Conservation (phyloP, 257 asterid genomes). For the Lithospermum erythrorhizon region DNA sequence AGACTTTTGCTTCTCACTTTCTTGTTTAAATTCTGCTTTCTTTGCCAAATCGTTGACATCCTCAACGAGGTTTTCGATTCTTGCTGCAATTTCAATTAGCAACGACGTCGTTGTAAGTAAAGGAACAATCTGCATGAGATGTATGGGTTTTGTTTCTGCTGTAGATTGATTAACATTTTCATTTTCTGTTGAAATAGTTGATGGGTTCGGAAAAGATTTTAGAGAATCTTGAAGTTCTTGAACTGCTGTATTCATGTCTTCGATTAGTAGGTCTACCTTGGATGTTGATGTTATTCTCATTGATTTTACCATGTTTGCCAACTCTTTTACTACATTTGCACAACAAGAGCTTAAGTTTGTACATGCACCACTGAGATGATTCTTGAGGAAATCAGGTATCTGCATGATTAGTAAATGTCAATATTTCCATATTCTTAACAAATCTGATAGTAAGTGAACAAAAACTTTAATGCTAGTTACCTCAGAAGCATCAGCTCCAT, state of each 20-base stretch:
- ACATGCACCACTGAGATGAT: conserved; percentile 41
- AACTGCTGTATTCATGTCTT: conserved; percentile 46
- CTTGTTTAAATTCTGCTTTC: conserved; percentile 42
- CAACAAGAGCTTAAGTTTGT: conserved; percentile 28
- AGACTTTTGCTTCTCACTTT: conserved; percentile 17
- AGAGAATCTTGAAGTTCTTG: conserved; percentile 42
- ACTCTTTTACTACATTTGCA: conserved; percentile 43
- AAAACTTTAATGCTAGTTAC: conserved; percentile 15
- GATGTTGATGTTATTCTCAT: conserved; percentile 46
- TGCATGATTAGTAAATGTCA: conserved; percentile 5
- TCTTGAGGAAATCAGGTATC: conserved; percentile 45
- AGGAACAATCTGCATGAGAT: conserved; percentile 45
- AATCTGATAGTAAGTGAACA: too few relatives aligned
- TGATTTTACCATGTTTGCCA: conserved; percentile 27
- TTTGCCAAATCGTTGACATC: conserved; percentile 40
- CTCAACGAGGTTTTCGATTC: conserved; percentile 38
- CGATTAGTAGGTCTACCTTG: conserved; percentile 31
- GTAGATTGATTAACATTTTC: conserved; percentile 7
- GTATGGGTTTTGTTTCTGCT: conserved; percentile 11
- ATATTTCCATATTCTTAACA: background rate
- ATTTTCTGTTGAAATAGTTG: conserved; percentile 13
- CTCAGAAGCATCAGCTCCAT: conserved; percentile 24
- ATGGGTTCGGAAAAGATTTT: conserved; percentile 30
- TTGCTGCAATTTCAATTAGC: conserved; percentile 52
- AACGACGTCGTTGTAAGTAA: conserved; percentile 43